Evolutionary conservation across 139 green algal genomes (phyloP), one percentile per base, ranked within the genome.

Genomic region (Nannochloris sp.): DNA sequence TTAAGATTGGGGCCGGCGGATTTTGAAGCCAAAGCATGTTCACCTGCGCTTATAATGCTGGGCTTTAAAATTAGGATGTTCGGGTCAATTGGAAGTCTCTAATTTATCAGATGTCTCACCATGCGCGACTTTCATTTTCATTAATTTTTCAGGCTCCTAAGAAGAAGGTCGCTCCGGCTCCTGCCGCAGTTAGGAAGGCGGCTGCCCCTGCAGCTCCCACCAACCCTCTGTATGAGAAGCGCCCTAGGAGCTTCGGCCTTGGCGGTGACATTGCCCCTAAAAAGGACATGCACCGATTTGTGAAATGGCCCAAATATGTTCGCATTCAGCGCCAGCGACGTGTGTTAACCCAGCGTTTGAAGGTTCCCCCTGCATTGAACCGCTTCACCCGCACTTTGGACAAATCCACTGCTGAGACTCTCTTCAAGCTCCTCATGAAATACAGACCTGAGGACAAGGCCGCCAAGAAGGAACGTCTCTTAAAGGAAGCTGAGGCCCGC

Each of bases 251-350:
- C 31, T 98, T 97, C 75, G 88, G 92, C 37, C 89, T 97, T 70
- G 95, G 91, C 48, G 80, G 81, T 25, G 74, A 77, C 3, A 59
- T 75, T 45, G 85, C 93, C n/a, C 76, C 84, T 35, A 97, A 95
- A 79, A 78, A 77, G 35, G 90, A 97, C 72, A 73, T 99, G 69
- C 89, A 91, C 85, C 83, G 95, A 55, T 98, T 96, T 69, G 95
- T 99, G 6, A 96, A 95, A 82, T 99, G 95, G 95, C 95, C 95
- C 67, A 96, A 96, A 78, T 99, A 99, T 71, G 92, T 99, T 62
- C 92, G 92, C 67, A 84, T 98, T 61, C 95, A 99, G 86, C 72
- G 94, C n/a, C 90, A 97, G 76, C 85, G 89, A 71, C 83, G 93
- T 61, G 85, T 99, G 64, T 82, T 99, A 27, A 84, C 87, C 60